A percentile compares a stretch with the other conserved stretches of the same genome.
These are phyloP conservation scores for Vanrija sp. DNA, from an alignment of 1,284 basidiomycete species.

Conservation along the genomic window DNA sequence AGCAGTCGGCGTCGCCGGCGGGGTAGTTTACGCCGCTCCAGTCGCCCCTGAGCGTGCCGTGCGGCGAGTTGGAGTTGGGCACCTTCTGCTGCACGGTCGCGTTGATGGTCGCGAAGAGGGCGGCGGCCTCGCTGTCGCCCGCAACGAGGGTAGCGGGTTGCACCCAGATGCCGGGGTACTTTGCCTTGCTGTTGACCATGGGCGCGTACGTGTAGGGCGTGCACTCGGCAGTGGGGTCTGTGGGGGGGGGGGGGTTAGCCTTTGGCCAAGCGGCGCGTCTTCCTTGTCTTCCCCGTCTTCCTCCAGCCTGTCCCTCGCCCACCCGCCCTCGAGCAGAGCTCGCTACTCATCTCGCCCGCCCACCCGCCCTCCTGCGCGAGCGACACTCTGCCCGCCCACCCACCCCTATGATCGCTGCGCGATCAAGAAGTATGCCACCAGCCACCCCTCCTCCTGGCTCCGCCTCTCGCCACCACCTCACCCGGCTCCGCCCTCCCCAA, in stretches of 20 bases:
- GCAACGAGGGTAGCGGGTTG: constrained; percentile 43
- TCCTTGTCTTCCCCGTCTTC: no score
- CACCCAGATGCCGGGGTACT: constrained; percentile 47
- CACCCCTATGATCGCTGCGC: no score
- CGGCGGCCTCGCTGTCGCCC: constrained; percentile 45
- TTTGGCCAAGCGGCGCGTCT: no score
- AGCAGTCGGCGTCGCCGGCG: constrained; percentile 24
- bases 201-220: constrained; percentile 40
- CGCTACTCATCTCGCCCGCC: no score
- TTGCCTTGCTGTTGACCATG: constrained; percentile 20
- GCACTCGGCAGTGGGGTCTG: constrained; percentile 28
- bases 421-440: no score
- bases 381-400: no score
- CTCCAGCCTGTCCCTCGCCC: no score
- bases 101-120: constrained; percentile 40
- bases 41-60: constrained; percentile 42
- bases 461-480: no score
- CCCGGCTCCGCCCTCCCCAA: not conserved
- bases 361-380: no score
- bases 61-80: constrained; percentile 27
- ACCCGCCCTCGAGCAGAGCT: no score
- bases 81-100: constrained; percentile 26
- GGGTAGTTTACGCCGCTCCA: constrained; percentile 29
- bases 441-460: no score
- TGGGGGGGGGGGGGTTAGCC: not conserved